Base-by-base conservation (phyloP, 768 basidiomycete genomes). In the Termitomyces eurrhizus region DNA sequence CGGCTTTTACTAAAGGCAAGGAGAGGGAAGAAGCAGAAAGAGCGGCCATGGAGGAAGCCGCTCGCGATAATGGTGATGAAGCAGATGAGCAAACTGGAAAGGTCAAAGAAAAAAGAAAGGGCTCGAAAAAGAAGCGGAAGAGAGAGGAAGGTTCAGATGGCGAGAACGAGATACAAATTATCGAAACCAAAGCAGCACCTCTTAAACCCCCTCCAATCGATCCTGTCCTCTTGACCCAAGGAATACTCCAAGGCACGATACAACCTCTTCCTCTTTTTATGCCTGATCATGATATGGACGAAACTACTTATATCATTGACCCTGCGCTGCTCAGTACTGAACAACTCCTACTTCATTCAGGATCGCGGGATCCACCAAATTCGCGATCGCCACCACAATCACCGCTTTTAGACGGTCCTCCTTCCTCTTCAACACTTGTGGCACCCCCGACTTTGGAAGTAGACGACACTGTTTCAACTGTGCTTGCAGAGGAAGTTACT, bases 1-100 rank as follows among this genome's bases (percentile, higher is more conserved):
- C 94, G 0, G 93, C 94, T 45, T 95, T 89, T 70, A 89, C 85
- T 9, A 87, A 87, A 64, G 90, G 88, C 42, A 85, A 78, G 70
- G 90, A 88, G 66, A 82, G 79, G 62, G 91, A 91, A 62, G 86
- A 85, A 66, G 81, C 75, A 55, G 82, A 80, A 69, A 77, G 76
- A 64, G 67, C 77, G 46, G 78, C 77, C 24, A 67, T 57, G 35
- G 80, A 75, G 52, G 73, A 64, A 1, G 54, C 54, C 18, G 41
- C 54, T 9, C 70, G 68, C 32, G 61, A 66, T 60, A 48, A 66
- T 68, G 68, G 59, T 60, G 69, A 64, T 46, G 73, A 65, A 64
- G 65, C 62, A 36, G 72, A 35, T 3, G 54, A 64, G 66, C 70
- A 57, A 65, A 77, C 68, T 65, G 70, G 62, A 36, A 75, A 69